These are phyloP conservation scores for Populus hybrid DNA, from an alignment of 441 rosid species.

Conservation along the genomic window DNA sequence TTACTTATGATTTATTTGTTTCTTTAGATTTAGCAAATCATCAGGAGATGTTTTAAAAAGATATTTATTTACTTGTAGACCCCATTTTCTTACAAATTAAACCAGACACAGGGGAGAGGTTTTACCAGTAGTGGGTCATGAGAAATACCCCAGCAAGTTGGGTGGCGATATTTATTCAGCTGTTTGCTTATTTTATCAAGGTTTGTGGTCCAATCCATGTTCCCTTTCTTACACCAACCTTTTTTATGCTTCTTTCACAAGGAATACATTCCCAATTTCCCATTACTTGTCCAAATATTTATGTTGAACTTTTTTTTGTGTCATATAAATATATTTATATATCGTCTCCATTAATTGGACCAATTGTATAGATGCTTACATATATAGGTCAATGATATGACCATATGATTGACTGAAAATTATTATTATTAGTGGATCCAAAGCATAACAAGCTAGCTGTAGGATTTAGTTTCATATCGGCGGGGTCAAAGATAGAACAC, in stretches of 20 bases:
- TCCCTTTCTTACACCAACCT: constrained; percentile 32
- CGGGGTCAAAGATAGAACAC: constrained; percentile 24
- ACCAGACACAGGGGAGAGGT: constrained; percentile 42
- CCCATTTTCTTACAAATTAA: constrained; percentile 39
- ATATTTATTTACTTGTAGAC: constrained; percentile 26
- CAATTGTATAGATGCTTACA: not conserved
- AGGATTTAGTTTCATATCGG: constrained; percentile 14
- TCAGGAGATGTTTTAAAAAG: constrained; percentile 9
- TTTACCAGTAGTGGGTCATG: constrained; percentile 38
- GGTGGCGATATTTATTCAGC: constrained; percentile 46
- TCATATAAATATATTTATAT: not conserved
- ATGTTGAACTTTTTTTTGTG: not conserved
- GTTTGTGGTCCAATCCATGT: constrained; percentile 64
- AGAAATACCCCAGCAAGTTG: constrained; percentile 67
- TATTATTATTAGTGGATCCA: constrained; percentile 16
- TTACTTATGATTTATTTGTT: constrained; percentile 4
- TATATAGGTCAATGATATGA: constrained; percentile 43
- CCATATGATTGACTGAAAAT: constrained; percentile 37
- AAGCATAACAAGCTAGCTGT: constrained; percentile 17
- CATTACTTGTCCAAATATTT: not conserved
- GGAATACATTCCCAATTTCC: constrained; percentile 28
- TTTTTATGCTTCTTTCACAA: constrained; percentile 37
- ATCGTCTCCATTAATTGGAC: not conserved
- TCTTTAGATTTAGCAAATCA: constrained; percentile 16
- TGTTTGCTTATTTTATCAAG: constrained; percentile 34